These are phyloP conservation scores for Pseudogymnoascus sp. DNA, from an alignment of 2,329 filamentous ascomycete genomes.

Conservation along the genomic window DNA sequence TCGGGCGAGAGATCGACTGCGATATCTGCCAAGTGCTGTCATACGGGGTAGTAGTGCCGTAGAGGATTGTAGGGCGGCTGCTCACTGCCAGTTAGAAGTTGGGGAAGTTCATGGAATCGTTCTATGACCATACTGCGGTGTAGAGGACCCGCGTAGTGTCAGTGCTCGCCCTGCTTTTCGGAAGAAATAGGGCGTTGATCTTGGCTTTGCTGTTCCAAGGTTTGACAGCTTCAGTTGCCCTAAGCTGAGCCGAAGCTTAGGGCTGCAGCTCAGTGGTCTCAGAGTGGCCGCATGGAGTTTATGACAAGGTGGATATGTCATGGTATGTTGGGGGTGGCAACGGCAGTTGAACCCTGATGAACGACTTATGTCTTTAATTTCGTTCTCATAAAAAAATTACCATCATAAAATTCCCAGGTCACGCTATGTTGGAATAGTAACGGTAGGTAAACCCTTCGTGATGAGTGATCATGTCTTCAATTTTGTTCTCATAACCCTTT, in stretches of 20 bases:
- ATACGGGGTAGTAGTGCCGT: neutral
- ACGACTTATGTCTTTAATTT: too few relatives aligned
- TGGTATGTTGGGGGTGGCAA: neutral
- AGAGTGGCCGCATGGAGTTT: neutral
- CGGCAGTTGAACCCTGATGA: neutral
- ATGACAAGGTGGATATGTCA: neutral
- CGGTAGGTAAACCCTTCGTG: neutral
- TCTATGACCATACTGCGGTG: neutral
- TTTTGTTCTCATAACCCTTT: neutral
- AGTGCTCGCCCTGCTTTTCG: neutral
- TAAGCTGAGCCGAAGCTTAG: neutral
- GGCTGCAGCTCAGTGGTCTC: neutral
- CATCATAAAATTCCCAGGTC: too few relatives aligned
- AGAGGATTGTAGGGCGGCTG: neutral
- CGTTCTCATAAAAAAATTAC: too few relatives aligned
- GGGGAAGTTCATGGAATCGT: neutral
- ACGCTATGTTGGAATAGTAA: too few relatives aligned
- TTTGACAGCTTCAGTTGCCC: neutral
- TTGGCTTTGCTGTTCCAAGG: neutral
- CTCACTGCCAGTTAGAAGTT: neutral
- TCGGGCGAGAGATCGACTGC: neutral
- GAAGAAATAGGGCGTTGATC: neutral
- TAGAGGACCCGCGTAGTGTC: neutral
- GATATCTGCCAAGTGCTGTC: neutral
- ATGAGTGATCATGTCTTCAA: neutral